These are phyloP conservation scores for Naegleria lovaniensis DNA, from an alignment of 208 protist species.

Conservation along the genomic window DNA sequence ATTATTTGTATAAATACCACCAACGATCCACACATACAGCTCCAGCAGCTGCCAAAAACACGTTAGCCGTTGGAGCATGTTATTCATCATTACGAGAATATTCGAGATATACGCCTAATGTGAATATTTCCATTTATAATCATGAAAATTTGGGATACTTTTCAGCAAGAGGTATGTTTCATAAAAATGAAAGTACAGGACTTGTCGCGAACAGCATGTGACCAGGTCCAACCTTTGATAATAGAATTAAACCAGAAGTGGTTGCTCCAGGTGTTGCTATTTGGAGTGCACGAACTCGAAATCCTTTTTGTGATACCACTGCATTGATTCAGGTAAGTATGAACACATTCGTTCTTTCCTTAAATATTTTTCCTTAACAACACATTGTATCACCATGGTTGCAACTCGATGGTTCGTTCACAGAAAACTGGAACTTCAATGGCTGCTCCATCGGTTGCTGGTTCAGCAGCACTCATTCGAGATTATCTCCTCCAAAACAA, in stretches of 20 bases:
- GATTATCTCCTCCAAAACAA: background rate
- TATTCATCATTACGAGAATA: background rate
- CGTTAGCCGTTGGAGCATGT: background rate
- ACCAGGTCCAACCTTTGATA: constrained; percentile 24
- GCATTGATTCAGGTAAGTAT: background rate
- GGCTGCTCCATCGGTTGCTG: constrained; percentile 55
- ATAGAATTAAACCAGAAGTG: constrained; percentile 26
- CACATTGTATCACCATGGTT: no score
- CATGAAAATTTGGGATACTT: background rate
- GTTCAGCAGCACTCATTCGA: background rate
- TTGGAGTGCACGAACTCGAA: background rate
- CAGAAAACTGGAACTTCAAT: constrained; percentile 68
- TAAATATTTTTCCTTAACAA: no score
- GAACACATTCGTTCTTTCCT: no score
- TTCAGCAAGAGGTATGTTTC: background rate
- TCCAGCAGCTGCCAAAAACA: background rate
- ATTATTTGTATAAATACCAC: no score
- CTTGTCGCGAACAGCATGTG: no score
- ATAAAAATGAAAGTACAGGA: no score
- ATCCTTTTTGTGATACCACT: background rate
- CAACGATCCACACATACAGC: background rate
- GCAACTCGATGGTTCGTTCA: no score
- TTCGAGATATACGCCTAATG: background rate
- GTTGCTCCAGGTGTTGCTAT: background rate
- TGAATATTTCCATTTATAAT: background rate